These are phyloP conservation scores for Thielaviopsis populi DNA, from an alignment of 2,329 filamentous ascomycete species.

Conservation along the genomic window DNA sequence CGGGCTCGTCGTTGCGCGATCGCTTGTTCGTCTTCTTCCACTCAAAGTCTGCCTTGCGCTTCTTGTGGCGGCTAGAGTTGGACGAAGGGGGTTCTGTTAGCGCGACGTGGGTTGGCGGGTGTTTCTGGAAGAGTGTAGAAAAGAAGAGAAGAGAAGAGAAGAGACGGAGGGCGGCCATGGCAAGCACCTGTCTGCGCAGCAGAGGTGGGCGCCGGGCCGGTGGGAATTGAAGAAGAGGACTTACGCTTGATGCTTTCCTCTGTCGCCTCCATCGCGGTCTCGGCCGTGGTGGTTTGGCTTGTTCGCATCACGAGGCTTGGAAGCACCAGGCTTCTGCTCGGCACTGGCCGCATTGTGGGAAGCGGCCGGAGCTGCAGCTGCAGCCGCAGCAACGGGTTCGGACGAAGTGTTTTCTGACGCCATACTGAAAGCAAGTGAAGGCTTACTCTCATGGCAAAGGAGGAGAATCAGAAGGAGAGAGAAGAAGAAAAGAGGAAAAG, in stretches of 20 bases:
- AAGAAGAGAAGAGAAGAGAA: not conserved
- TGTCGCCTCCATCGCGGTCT: slow-evolving; percentile 4
- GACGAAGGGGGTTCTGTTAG: slow-evolving; percentile 10
- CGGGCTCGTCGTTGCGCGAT: slow-evolving; percentile 16
- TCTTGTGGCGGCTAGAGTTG: slow-evolving; percentile 15
- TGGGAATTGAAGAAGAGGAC: not conserved
- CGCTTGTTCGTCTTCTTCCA: slow-evolving; percentile 14
- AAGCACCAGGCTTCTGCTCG: slow-evolving; percentile 6
- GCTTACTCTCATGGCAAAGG: slow-evolving; percentile 10
- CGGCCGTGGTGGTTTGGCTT: not conserved
- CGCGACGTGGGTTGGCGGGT: slow-evolving; percentile 11
- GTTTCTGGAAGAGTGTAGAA: not conserved
- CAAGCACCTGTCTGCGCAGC: not conserved
- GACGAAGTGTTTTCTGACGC: slow-evolving; percentile 14
- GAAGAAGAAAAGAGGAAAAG: slow-evolving; percentile 8
- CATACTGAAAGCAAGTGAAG: slow-evolving; percentile 9
- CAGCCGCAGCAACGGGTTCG: not conserved
- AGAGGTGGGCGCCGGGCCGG: not conserved
- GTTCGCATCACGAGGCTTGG: slow-evolving; percentile 6
- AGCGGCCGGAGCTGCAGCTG: slow-evolving; percentile 6
- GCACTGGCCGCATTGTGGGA: not conserved
- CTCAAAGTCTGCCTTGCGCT: slow-evolving; percentile 16
- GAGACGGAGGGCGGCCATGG: not conserved
- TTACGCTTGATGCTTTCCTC: slow-evolving; percentile 15
- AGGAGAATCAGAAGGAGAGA: not conserved